Conservation (phyloP, 768 basidiomycete species). For the Lyophyllum semitale region DNA sequence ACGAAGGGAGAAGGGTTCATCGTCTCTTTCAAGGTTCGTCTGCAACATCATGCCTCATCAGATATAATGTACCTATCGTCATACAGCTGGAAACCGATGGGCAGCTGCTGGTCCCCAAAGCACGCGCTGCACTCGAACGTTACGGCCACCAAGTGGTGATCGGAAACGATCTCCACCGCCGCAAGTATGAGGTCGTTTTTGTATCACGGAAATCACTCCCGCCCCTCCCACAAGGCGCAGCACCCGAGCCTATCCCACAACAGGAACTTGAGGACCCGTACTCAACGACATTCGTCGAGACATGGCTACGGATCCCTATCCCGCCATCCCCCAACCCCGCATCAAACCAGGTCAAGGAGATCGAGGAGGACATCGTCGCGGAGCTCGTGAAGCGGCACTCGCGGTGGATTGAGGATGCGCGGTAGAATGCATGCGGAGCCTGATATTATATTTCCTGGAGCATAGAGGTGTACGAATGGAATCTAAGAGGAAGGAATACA, state of each 20-base stretch:
- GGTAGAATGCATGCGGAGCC: neutral
- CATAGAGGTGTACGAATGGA: neutral
- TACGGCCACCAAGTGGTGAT: slow-evolving; percentile 98
- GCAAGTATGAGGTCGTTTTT: slow-evolving; percentile 93
- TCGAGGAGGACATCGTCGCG: slow-evolving; percentile 87
- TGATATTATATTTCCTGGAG: neutral
- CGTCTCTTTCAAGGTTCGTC: slow-evolving; percentile 93
- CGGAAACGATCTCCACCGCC: slow-evolving; percentile 89
- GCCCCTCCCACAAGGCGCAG: slow-evolving; percentile 17
- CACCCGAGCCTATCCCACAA: slow-evolving; percentile 1
- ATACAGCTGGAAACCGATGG: slow-evolving; percentile 90
- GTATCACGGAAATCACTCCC: slow-evolving; percentile 56
- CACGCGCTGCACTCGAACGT: slow-evolving; percentile 80
- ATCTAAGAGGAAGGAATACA: slow-evolving; percentile 6
- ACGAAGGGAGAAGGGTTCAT: slow-evolving; percentile 79
- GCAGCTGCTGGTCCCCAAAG: slow-evolving; percentile 84
- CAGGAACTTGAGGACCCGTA: slow-evolving; percentile 3
- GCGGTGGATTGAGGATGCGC: slow-evolving; percentile 54
- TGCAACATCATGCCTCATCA: neutral
- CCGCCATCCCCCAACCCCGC: slow-evolving; percentile 33
- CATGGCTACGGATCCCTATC: slow-evolving; percentile 65
- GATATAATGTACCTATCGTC: neutral
- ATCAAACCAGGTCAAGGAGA: slow-evolving; percentile 60
- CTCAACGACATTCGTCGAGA: slow-evolving; percentile 44
- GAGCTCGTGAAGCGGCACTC: slow-evolving; percentile 77